phyloP scores from a whole-genome alignment of 192 early-diverging fungal species.

The Gryganskiella cystojenkinii region DNA sequence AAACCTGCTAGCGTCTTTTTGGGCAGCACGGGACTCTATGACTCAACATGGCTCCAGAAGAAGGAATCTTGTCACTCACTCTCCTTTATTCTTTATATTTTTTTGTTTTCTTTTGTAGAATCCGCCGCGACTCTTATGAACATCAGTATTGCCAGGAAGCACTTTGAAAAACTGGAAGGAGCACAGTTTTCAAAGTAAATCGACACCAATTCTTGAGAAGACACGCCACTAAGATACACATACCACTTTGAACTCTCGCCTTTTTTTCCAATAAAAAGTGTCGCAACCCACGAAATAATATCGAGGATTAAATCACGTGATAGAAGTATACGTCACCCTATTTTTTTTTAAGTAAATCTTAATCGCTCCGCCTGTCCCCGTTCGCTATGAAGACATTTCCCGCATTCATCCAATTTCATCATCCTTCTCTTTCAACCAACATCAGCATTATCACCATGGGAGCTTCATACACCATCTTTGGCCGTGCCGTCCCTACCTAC shows the following conservation, averaged over 20 bases:
- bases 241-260: background rate
- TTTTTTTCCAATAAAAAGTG: background rate
- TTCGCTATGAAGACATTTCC: background rate
- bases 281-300: too few relatives aligned
- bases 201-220: background rate
- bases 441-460: conserved; percentile 12
- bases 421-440: conserved; percentile 1
- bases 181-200: conserved; percentile 50
- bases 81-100: background rate
- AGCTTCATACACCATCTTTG: conserved; percentile 15
- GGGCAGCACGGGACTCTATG: background rate
- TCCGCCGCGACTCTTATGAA: conserved; percentile 85
- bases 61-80: background rate
- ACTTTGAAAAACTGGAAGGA: conserved; percentile 86
- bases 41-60: background rate
- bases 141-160: conserved; percentile 80
- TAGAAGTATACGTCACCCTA: too few relatives aligned
- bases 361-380: too few relatives aligned
- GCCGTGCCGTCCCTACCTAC: conserved; percentile 21
- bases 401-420: background rate
- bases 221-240: background rate
- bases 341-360: too few relatives aligned
- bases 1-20: background rate
- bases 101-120: conserved; percentile 59
- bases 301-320: too few relatives aligned